Evolutionary conservation across 2,329 filamentous ascomycete species (phyloP).

Genomic region (Lecanicillium sp.): DNA sequence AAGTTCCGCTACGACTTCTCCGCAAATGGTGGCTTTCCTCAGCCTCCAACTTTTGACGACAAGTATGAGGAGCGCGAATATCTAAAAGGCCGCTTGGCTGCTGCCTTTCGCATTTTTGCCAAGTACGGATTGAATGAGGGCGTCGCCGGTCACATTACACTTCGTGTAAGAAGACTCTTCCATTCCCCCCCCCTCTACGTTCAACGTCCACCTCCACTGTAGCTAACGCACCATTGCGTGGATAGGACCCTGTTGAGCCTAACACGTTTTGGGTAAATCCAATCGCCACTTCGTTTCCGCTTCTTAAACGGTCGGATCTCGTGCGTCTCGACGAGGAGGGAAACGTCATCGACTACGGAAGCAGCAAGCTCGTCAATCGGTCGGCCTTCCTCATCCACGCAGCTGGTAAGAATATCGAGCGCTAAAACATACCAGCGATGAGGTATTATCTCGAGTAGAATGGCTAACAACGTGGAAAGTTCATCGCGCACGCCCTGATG

Average conservation of each 20-base stretch:
- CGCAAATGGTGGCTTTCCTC: slow-evolving; percentile 7
- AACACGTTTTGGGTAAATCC: slow-evolving; percentile 63
- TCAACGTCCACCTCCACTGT: too few relatives aligned
- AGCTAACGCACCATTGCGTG: slow-evolving; percentile 3
- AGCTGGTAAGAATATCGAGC: slow-evolving; percentile 18
- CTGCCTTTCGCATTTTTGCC: slow-evolving; percentile 53
- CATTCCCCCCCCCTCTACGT: neutral
- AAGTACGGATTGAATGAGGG: slow-evolving; percentile 54
- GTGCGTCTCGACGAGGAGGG: slow-evolving; percentile 59
- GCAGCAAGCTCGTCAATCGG: slow-evolving; percentile 27
- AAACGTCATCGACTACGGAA: slow-evolving; percentile 56
- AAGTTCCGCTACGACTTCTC: slow-evolving; percentile 10
- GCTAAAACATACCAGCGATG: neutral
- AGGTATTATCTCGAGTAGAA: neutral
- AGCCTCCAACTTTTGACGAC: slow-evolving; percentile 19
- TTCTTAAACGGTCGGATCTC: slow-evolving; percentile 60
- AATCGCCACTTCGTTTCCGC: slow-evolving; percentile 55
- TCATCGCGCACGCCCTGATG: slow-evolving; percentile 49
- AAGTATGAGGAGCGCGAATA: slow-evolving; percentile 41
- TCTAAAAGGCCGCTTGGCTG: slow-evolving; percentile 47
- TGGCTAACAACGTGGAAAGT: slow-evolving; percentile 26
- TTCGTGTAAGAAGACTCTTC: slow-evolving; percentile 29
- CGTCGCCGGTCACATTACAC: slow-evolving; percentile 59
- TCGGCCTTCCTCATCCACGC: slow-evolving; percentile 24
- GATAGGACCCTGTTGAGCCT: slow-evolving; percentile 49